Base-by-base conservation (phyloP, 495 filamentous ascomycete species). In the Aspergillus incahuasiensis region DNA sequence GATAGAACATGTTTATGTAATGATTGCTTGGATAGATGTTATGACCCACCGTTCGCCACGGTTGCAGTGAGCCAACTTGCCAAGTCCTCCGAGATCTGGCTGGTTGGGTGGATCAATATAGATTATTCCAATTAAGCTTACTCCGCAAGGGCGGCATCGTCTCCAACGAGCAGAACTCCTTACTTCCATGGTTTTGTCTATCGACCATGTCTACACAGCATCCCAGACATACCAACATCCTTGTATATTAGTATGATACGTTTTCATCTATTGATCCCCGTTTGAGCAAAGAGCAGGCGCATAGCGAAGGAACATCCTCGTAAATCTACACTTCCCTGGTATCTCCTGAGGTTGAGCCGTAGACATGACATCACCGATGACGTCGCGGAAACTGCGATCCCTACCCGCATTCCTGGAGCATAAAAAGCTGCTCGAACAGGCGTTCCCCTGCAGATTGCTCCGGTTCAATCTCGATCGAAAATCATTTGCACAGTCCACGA, bases 341-440 rank as follows among this genome's bases (percentile, higher is more conserved):
- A n/a, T 28, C 8, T 28, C 8, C 13, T 7, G 30, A 40, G n/a
- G 21, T 39, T 34, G 34, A 20, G 34, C 35, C 16, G 25, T 21
- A 22, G 19, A 21, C 6, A 62, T 65, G 63, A 65, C 63, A 62
- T 65, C 59, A 62, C 52, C 54, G 47, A 64, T 64, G 61, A 64
- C 61, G 61, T 63, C 55, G 61, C 48, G 20, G 48, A 54, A 44
- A 40, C 34, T 30, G 43, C 43, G 1, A 6, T 9, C 41, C 18
- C 22, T 9, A 32, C n/a, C 45, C 45, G 19, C 45, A 22, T 22
- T 49, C 30, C 19, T 49, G 47, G 13, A 24, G 48, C 34, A 50
- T 50, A 39, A 50, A 50, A 50, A 34, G 25, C 3, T 28, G 25
- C 8, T 28, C 24, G 45, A 32, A 8, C 21, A 12, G 25, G 18